phyloP scores from a whole-genome alignment of 176 grass and related monocot species.

The Triticum urartu region DNA sequence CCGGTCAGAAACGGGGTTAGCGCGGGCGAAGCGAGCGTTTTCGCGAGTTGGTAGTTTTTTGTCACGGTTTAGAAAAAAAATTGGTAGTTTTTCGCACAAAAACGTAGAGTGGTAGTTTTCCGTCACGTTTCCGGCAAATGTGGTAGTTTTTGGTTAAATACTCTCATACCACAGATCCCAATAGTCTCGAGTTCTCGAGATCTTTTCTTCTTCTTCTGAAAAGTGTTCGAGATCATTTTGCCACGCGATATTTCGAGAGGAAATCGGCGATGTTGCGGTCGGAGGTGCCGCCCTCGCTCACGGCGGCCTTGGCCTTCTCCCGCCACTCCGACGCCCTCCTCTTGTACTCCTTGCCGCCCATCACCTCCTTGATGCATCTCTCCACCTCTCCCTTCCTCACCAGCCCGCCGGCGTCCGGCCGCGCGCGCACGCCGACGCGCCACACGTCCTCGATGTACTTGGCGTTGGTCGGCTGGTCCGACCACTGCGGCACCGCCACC shows the following conservation, averaged over 20 bases:
- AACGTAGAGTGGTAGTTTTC: no score
- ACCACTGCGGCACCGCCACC: constrained; percentile 32
- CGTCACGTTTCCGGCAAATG: no score
- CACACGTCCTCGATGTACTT: constrained; percentile 46
- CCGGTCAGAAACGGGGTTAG: no score
- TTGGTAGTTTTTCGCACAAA: no score
- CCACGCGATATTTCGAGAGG: constrained; percentile 9
- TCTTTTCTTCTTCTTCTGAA: no score
- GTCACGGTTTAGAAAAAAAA: no score
- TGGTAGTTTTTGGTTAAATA: no score
- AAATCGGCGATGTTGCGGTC: constrained; percentile 35
- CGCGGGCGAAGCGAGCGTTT: no score
- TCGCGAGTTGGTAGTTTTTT: no score
- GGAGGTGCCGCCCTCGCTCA: constrained; percentile 37
- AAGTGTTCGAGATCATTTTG: background rate
- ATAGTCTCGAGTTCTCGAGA: no score
- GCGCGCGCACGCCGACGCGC: constrained; percentile 9
- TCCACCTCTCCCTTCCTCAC: constrained; percentile 39
- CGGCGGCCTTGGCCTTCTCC: constrained; percentile 22
- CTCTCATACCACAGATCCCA: no score
- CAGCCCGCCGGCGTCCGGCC: background rate
- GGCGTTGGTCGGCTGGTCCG: constrained; percentile 37
- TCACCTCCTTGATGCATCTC: constrained; percentile 52
- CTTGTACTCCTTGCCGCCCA: constrained; percentile 25
- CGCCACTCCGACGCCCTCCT: constrained; percentile 33